Evolutionary conservation across 2,329 filamentous ascomycete species (phyloP), one percentile per base, ranked within the genome.

Genomic region (Harringtonia aguacate): DNA sequence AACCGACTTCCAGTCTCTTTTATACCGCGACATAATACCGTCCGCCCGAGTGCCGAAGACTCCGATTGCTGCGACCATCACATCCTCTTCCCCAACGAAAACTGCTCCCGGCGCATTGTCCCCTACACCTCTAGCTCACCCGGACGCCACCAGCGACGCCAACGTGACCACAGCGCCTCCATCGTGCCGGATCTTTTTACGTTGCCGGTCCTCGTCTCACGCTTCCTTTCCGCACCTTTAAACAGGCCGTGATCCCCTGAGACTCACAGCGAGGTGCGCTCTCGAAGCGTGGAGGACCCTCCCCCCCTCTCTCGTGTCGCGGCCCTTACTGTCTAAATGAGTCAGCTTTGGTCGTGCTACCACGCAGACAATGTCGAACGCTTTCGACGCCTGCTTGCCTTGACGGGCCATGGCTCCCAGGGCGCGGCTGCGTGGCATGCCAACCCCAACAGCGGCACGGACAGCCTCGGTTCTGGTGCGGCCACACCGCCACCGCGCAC

Each of bases 341-440:
- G 86, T 82, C 84, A 88, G 77, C 80, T 98, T 65, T 95, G 90
- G 90, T 89, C 88, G 76, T 86, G 79, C 64, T 97, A 90, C 64
- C 84, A 94, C 73, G 84, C 95, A 79, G 86, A 95, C 76, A 88
- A 98, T 79, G 84, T 95, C 79, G 89, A 94, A 63, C 80, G 72
- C 61, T 97, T 98, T 76, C 84, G 85, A 69, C 84, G 83, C 70
- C 77, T 94, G 61, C 76, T 98, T 75, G 81, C 81, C 59, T 79
- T 78, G 63, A 73, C 82, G 66, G 72, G 73, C 59, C 73, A 73
- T 61, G 73, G 68, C 58, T 59, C 70, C 50, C 75, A 77, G 55
- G 58, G 67, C 47, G 60, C 69, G 47, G 64, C 49, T 24, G 50
- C 73, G 57, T 78, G 75, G 62, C 76, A 71, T 56, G 66, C 73